Conservation (phyloP, 1,284 basidiomycete species). For the Fistulina hepatica region DNA sequence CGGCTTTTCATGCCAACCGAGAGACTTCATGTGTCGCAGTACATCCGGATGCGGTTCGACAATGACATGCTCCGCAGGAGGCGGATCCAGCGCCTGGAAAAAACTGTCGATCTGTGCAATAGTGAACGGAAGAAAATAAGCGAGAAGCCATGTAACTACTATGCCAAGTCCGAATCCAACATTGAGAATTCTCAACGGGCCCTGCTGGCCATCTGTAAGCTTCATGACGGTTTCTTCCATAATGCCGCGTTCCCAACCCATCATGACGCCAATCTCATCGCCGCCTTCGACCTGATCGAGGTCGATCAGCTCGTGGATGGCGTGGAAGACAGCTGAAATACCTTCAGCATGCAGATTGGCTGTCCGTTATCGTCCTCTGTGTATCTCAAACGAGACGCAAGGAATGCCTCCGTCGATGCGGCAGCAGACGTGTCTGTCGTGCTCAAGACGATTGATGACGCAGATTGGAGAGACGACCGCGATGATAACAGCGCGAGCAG, state of each 20-base stretch:
- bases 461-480: slow-evolving; percentile 27
- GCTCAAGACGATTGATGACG: slow-evolving; percentile 41
- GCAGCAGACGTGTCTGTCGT: slow-evolving; percentile 56
- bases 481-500: slow-evolving; percentile 51
- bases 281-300: slow-evolving; percentile 50
- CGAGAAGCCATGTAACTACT: slow-evolving; percentile 36
- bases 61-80: slow-evolving; percentile 74
- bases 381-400: slow-evolving; percentile 65
- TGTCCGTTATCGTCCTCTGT: slow-evolving; percentile 66
- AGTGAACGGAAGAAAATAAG: slow-evolving; percentile 6
- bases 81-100: slow-evolving; percentile 58
- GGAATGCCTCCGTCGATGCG: slow-evolving; percentile 67
- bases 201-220: slow-evolving; percentile 40
- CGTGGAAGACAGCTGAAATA: too few species aligned
- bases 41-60: slow-evolving; percentile 95
- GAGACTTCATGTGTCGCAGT: slow-evolving; percentile 60
- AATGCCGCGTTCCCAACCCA: slow-evolving; percentile 86
- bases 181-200: slow-evolving; percentile 50
- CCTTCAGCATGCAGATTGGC: slow-evolving; percentile 68
- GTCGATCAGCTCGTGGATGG: too few species aligned
- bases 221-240: slow-evolving; percentile 65
- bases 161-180: slow-evolving; percentile 94
- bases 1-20: slow-evolving; percentile 68
- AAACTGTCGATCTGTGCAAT: slow-evolving; percentile 63
- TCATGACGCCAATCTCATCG: slow-evolving; percentile 84